Base-by-base conservation (phyloP, 179 eudicot species). In the Silene noctiflora region DNA sequence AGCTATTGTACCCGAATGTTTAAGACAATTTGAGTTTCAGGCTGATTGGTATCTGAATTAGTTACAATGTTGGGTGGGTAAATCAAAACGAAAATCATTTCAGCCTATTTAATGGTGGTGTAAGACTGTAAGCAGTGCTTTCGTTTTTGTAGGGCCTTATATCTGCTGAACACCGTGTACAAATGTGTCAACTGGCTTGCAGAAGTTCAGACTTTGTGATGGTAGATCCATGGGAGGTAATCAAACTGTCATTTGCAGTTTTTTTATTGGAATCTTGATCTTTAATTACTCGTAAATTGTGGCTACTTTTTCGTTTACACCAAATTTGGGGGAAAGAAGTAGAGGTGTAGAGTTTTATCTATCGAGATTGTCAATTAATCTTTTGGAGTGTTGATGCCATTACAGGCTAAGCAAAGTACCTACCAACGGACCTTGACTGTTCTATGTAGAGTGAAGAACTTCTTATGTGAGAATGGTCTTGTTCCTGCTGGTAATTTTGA, bases 181-280 rank as follows among this genome's bases (percentile, higher is more conserved):
- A 88, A 42, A 91, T 95, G 99, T 92, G 99, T 78, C 66, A 82
- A 77, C 83, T 93, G 64, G 99, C 95, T 63, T 95, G 95, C 79
- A 83, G 58, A 86, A 91, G 88, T 77, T 95, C 99, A 4, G 88
- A 89, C 24, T 93, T 91, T 73, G 77, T 91, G 70, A 95, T 89
- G 99, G 97, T 91, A 33, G 97, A 95, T 86, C 85, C 92, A 33
- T 95, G 99, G 98, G 99, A 95, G 99, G 99, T 95, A 81, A 79
- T 71, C 51, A 13, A 24, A 9, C 66, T 59, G 17, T 27, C 14
- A 33, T 35, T 64, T 53, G 2, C 56, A 48, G 55, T 61, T 53
- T 48, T 70, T 10, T 70, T n/a, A n/a, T 39, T 51, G 0, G 58
- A 14, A 51, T 39, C 39, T 39, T 51, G 58, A 14, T 51, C 2